Conservation (phyloP, 108 stramenopile genomes). For the Nitzschia sp. region DNA sequence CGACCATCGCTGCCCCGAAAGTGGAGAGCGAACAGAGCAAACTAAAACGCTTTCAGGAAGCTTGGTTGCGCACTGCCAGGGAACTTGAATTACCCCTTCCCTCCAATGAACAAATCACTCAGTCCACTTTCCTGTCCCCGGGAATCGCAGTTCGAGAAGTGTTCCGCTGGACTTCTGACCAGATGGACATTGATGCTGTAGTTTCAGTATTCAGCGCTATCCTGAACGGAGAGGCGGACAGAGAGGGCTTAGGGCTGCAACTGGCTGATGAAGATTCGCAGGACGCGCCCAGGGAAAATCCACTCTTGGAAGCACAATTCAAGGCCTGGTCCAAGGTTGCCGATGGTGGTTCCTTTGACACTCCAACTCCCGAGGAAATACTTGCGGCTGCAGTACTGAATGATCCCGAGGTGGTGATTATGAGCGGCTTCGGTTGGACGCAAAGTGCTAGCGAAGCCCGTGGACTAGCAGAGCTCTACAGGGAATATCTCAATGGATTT, state of each 20-base stretch:
- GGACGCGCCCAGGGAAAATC: slow-evolving; percentile 18
- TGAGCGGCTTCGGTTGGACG: slow-evolving; percentile 63
- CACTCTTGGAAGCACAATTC: slow-evolving; percentile 61
- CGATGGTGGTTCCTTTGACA: slow-evolving; percentile 40
- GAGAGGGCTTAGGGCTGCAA: not conserved
- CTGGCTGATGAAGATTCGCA: not conserved
- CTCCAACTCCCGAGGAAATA: slow-evolving; percentile 61
- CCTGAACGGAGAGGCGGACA: slow-evolving; percentile 1
- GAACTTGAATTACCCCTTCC: slow-evolving; percentile 39
- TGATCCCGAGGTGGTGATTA: slow-evolving; percentile 42
- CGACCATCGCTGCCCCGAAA: slow-evolving; percentile 10
- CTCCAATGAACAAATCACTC: slow-evolving; percentile 47
- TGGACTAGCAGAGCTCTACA: slow-evolving; percentile 20
- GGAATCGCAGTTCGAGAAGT: slow-evolving; percentile 54
- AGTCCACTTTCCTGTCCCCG: slow-evolving; percentile 35
- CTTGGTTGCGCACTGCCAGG: slow-evolving; percentile 57
- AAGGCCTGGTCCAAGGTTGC: slow-evolving; percentile 68
- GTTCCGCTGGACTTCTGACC: slow-evolving; percentile 58
- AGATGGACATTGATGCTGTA: slow-evolving; percentile 45
- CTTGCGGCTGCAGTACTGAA: slow-evolving; percentile 52
- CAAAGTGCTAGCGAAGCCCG: slow-evolving; percentile 32
- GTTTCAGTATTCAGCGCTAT: slow-evolving; percentile 26
- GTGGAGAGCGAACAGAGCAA: slow-evolving; percentile 33
- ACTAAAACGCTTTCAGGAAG: slow-evolving; percentile 33
- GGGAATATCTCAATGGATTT: slow-evolving; percentile 11